Conservation (phyloP, 345 rosid genomes). For the Barbarea vulgaris region DNA sequence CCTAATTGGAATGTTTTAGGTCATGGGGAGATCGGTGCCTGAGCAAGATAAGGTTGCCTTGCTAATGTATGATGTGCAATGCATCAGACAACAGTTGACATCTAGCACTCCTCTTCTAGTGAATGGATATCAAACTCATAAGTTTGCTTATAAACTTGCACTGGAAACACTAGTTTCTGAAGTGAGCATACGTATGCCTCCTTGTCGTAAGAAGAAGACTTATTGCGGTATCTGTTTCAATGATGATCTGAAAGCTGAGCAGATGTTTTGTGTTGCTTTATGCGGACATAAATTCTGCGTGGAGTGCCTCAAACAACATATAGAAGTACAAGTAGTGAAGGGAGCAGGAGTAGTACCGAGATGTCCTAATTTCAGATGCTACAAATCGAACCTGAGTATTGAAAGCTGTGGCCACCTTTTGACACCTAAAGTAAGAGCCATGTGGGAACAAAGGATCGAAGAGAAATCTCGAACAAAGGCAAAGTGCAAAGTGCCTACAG, state of each 20-base stretch:
- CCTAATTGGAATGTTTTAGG: not conserved
- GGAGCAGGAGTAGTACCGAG: not conserved
- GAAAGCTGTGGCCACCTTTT: not conserved
- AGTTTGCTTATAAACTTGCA: not conserved
- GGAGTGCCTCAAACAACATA: not conserved
- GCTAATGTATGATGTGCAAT: not conserved
- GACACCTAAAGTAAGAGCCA: not conserved
- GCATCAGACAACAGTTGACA: not conserved
- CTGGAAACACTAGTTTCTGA: not conserved
- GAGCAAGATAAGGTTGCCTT: not conserved
- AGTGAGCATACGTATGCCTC: not conserved
- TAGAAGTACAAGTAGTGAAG: not conserved
- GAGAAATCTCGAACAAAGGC: not conserved
- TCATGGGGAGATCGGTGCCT: not conserved
- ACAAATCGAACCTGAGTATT: not conserved
- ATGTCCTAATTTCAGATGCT: not conserved
- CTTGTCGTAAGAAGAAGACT: too few relatives aligned
- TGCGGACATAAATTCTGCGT: not conserved
- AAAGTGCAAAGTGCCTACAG: too few relatives aligned
- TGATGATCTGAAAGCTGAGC: not conserved
- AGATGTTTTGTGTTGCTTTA: not conserved
- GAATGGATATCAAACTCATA: not conserved
- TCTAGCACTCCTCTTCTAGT: not conserved
- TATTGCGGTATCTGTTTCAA: not conserved
- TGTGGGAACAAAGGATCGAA: not conserved